phyloP scores from a whole-genome alignment of 257 asterid species.

The Gynochthodes officinalis region DNA sequence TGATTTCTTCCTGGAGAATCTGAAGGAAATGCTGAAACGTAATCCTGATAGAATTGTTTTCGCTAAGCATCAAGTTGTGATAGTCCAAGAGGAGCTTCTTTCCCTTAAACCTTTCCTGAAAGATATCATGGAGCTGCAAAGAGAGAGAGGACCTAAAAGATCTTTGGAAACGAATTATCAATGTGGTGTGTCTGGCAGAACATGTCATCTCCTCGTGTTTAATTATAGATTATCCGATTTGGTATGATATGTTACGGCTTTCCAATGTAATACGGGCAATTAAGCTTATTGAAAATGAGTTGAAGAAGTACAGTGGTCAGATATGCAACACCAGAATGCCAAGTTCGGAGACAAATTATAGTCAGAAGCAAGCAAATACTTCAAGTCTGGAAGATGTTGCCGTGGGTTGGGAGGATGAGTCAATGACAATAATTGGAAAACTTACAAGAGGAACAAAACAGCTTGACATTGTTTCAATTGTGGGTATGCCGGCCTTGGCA shows the following conservation, averaged over 20 bases:
- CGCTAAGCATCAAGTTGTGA: not conserved
- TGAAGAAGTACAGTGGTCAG: not conserved
- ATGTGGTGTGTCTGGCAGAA: constrained; percentile 7
- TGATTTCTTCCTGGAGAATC: not conserved
- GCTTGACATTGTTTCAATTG: constrained; percentile 5
- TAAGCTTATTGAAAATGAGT: not conserved
- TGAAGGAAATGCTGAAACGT: not conserved
- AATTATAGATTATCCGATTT: not conserved
- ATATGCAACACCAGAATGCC: not conserved
- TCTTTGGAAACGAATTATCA: constrained; percentile 4
- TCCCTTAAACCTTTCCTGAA: not conserved
- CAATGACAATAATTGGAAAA: not conserved
- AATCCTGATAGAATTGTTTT: not conserved
- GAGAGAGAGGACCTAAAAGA: not conserved
- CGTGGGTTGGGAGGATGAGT: constrained; percentile 15
- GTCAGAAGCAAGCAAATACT: not conserved
- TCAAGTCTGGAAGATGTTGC: not conserved
- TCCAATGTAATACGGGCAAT: not conserved
- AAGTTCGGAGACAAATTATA: no score
- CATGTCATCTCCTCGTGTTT: not conserved
- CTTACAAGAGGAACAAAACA: constrained; percentile 1
- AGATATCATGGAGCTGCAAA: not conserved
- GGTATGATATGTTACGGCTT: not conserved
- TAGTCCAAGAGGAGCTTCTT: not conserved
- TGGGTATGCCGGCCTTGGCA: constrained; percentile 4